Percentiles rank a stretch among this genome's conserved stretches.
These are phyloP conservation scores for Eucalyptus pauciflora DNA, from an alignment of 345 rosid species.

Conservation along the genomic window DNA sequence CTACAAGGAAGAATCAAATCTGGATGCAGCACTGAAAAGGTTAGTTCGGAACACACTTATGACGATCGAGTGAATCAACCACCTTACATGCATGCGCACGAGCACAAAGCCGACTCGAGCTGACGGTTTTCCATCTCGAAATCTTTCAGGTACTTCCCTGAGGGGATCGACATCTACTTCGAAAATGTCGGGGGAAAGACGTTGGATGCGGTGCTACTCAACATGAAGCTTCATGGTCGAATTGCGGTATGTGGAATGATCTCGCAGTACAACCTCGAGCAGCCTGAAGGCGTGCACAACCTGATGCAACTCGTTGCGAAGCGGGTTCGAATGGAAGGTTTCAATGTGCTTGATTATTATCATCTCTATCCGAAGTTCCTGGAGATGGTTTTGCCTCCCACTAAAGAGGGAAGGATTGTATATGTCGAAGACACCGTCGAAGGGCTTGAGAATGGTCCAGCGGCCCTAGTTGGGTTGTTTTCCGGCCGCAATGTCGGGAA, in stretches of 20 bases:
- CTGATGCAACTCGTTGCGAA: not conserved
- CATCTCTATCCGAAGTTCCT: not conserved
- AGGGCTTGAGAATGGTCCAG: not conserved
- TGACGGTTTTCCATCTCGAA: not conserved
- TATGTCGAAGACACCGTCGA: not conserved
- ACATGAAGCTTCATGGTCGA: not conserved
- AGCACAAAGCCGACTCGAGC: not conserved
- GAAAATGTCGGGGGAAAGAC: not conserved
- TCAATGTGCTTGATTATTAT: not conserved
- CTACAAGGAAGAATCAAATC: not conserved
- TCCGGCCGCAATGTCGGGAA: not conserved
- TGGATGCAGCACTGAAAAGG: not conserved
- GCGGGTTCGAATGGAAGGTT: not conserved
- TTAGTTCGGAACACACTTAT: not conserved
- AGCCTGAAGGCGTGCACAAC: not conserved
- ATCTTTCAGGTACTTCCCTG: not conserved
- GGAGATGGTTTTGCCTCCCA: not conserved
- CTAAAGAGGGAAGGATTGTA: not conserved
- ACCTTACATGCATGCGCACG: not conserved
- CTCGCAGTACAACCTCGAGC: not conserved
- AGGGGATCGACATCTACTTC: conserved; percentile 3
- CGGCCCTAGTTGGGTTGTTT: not conserved
- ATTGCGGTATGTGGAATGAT: not conserved
- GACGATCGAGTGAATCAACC: not conserved
- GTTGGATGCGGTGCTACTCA: not conserved